Evolutionary conservation across 768 basidiomycete species (phyloP), one percentile per base, ranked within the genome.

Genomic region (Boletellus ananas): DNA sequence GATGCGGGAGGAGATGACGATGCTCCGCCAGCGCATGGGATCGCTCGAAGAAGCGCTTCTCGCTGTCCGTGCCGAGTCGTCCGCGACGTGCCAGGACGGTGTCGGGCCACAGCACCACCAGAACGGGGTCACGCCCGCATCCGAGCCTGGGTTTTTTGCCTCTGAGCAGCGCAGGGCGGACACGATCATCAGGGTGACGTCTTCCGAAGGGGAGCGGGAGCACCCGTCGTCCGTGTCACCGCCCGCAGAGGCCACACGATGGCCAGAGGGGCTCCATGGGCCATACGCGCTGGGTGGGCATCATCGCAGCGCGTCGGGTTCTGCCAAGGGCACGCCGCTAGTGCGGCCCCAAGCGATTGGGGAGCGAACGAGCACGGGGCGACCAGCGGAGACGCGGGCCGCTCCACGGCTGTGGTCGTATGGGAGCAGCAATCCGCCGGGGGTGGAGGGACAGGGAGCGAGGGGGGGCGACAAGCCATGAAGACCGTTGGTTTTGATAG

Each of bases 1-100:
- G n/a, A 73, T 88, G 71, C 77, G 75, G 37, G 74, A 78, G 20
- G 88, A 90, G 67, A 73, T 90, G 50, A 62, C 63, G 14, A 70
- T 72, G n/a, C 68, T 91, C 50, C 76, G 78, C 47, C 72, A 80
- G 27, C 73, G 84, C 31, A 76, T 90, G 40, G 83, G 85, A 43
- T 87, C 89, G 57, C 70, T 90, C 38, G 87, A 88, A 61, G 79
- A 64, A 50, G 67, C 68, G 41, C 63, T 77, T 12, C 63, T 67
- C 21, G 55, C 50, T 34, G 60, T 54, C 54, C 61, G 65, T 13
- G 61, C 58, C 3, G 64, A 64, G 42, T 43, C 51, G 25, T 54
- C 58, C 33, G 36, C 43, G 21, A 58, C 51, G 31, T 56, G 33
- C 18, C 61, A 56, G 42, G 59, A 55, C 8, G 39, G 42, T 3